These are phyloP conservation scores for Trichoderma gracile DNA, from an alignment of 2,329 filamentous ascomycete genomes.

Conservation along the genomic window DNA sequence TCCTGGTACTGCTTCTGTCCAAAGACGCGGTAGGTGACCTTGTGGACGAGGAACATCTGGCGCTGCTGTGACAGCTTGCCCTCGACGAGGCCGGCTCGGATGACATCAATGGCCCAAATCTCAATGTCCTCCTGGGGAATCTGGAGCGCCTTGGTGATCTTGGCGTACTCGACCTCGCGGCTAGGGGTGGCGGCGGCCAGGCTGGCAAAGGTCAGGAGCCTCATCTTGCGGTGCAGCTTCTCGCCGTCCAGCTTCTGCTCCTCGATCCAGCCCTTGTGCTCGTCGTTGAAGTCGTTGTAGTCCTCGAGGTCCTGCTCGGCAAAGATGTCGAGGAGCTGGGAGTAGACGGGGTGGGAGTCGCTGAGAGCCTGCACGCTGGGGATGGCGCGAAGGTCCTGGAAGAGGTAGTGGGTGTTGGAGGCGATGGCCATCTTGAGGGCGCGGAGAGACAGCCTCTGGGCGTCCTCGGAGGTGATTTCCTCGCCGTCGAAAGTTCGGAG, in stretches of 20 bases:
- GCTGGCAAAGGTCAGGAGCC: constrained; percentile 87
- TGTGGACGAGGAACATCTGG: constrained; percentile 91
- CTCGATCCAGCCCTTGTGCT: constrained; percentile 83
- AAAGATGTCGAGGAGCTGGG: constrained; percentile 93
- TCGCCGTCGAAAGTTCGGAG: constrained; percentile 61
- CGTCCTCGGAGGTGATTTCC: constrained; percentile 59
- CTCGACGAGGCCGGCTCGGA: constrained; percentile 92
- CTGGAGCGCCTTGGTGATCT: constrained; percentile 82
- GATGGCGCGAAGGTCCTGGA: constrained; percentile 79
- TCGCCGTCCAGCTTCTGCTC: constrained; percentile 70
- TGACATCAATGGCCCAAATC: constrained; percentile 98
- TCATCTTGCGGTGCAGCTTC: constrained; percentile 89
- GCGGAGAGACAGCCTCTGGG: constrained; percentile 60
- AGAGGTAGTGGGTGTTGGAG: constrained; percentile 63
- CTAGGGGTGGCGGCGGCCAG: constrained; percentile 80
- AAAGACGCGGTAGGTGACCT: constrained; percentile 94
- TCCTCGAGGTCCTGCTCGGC: constrained; percentile 91
- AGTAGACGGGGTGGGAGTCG: constrained; percentile 80
- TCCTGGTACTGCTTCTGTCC: constrained; percentile 98
- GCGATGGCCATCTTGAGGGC: constrained; percentile 57
- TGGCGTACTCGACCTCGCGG: constrained; percentile 84
- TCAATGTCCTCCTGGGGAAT: constrained; percentile 84
- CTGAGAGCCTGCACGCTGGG: constrained; percentile 82
- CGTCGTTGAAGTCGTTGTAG: constrained; percentile 92
- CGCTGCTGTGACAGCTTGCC: constrained; percentile 94